Base-by-base conservation (phyloP, 495 filamentous ascomycete species). In the Acidiella bohemica region DNA sequence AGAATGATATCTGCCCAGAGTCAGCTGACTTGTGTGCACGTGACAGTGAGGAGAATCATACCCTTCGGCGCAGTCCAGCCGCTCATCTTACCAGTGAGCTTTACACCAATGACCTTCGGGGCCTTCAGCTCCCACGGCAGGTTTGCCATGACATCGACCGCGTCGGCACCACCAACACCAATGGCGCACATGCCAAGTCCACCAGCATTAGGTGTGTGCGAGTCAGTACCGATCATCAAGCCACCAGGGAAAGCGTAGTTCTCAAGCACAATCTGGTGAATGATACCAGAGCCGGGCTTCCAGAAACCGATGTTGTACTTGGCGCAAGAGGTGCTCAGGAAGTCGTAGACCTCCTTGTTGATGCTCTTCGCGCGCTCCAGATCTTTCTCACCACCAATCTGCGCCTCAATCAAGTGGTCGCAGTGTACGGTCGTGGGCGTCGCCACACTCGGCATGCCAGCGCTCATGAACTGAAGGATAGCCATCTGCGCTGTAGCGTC, bases 281-380 rank as follows among this genome's bases (percentile, higher is more conserved):
- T 97, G 68, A 97, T 97, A 73, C 90, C 90, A 55, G 90, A 96
- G 45, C 90, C 90, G 47, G 90, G 92, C 61, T 72, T 81, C 90
- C 90, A 97, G 79, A 97, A 97, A 69, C 92, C 92, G 59, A 97
- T 96, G 70, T 94, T 87, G 73, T 96, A 97, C 72, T 95, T 97
- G 50, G 86, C 90, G 55, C 90, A 96, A 42, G 92, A 78, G 36
- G 78, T 78, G 39, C 87, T 77, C 59, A 97, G 70, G 75, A 97
- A 97, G 64, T 97, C 84, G 67, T 96, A 97, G 49, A 97, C 90
- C 65, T 97, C 90, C 75, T 96, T 95, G 79, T 97, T 97, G 67
- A 95, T 93, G 39, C 74, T 73, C 55, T 85, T 68, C 50, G 92
- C 92, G 56, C 90, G 75, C 39, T 76, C 82, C 53, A 97, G 71